A percentile compares a stretch with the other conserved stretches of the same genome.
phyloP scores from a whole-genome alignment of 139 green algal genomes.

The Chlorella sp. region DNA sequence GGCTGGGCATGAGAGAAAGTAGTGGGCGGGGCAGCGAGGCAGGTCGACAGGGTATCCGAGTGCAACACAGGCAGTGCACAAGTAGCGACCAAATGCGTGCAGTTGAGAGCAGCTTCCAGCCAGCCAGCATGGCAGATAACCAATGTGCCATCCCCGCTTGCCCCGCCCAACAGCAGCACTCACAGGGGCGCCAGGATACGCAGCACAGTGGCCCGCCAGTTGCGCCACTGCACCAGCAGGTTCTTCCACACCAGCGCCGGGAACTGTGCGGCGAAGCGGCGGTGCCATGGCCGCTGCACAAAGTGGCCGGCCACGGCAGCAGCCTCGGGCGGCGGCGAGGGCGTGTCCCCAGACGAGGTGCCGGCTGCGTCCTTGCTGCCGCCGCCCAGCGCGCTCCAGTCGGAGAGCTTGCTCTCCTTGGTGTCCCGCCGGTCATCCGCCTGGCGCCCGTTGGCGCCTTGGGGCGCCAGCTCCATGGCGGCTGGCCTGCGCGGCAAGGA shows the following conservation, averaged over 20 bases:
- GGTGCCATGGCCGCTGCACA: background rate
- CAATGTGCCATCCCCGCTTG: too few relatives aligned
- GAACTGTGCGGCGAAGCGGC: conserved; percentile 7
- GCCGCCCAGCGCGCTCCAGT: too few relatives aligned
- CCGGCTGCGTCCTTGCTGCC: background rate
- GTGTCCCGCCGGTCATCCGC: too few relatives aligned
- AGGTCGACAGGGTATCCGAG: too few relatives aligned
- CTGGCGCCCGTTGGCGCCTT: background rate
- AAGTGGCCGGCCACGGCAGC: background rate
- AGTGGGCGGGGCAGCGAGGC: too few relatives aligned
- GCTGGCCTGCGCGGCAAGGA: background rate
- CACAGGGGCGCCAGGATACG: conserved; percentile 80
- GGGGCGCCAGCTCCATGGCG: background rate
- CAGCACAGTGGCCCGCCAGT: conserved; percentile 77
- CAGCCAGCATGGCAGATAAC: too few relatives aligned
- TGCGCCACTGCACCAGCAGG: conserved; percentile 69
- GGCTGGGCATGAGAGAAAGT: too few relatives aligned
- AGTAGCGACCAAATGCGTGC: too few relatives aligned
- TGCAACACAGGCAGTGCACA: too few relatives aligned
- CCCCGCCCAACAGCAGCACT: too few relatives aligned
- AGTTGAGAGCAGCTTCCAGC: too few relatives aligned
- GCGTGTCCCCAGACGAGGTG: background rate
- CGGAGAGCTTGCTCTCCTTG: background rate
- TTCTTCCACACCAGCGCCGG: conserved; percentile 31
- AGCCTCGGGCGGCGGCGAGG: background rate